These are phyloP conservation scores for Wickerhamomyces alni DNA, from an alignment of 805 yeast genomes.

Conservation along the genomic window DNA sequence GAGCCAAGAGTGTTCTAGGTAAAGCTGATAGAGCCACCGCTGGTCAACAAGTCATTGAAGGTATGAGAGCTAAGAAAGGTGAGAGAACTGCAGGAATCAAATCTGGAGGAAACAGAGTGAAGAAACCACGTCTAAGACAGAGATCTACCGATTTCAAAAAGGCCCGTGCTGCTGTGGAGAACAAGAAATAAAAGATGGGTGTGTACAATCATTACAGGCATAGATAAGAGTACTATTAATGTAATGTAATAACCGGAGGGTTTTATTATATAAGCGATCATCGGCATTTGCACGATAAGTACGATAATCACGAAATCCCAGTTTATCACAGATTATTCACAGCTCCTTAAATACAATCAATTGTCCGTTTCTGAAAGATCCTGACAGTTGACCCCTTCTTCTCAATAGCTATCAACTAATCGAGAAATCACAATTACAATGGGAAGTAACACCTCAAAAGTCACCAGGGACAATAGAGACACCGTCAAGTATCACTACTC, in stretches of 20 bases:
- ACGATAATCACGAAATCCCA: no score
- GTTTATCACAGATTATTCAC: no score
- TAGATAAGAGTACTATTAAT: no score
- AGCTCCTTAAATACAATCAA: no score
- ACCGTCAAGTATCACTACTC: constrained; percentile 7
- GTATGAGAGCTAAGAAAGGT: constrained; percentile 72
- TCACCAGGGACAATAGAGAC: constrained; percentile 8
- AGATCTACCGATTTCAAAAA: constrained; percentile 38
- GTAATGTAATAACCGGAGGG: no score
- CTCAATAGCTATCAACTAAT: no score
- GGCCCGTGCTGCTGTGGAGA: constrained; percentile 8
- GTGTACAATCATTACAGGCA: no score
- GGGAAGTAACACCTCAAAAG: constrained; percentile 9
- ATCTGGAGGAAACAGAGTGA: constrained; percentile 44
- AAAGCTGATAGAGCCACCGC: constrained; percentile 72
- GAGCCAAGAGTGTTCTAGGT: constrained; percentile 71
- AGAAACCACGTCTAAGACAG: constrained; percentile 41
- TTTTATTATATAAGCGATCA: neutral
- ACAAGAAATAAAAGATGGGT: no score
- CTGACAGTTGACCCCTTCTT: neutral
- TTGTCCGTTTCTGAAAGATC: no score
- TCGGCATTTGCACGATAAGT: neutral
- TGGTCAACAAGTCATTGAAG: constrained; percentile 59
- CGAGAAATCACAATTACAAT: no score
- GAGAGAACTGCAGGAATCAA: constrained; percentile 53